These are phyloP conservation scores for Pulveroboletus sp. DNA, from an alignment of 768 basidiomycete genomes.

Conservation along the genomic window DNA sequence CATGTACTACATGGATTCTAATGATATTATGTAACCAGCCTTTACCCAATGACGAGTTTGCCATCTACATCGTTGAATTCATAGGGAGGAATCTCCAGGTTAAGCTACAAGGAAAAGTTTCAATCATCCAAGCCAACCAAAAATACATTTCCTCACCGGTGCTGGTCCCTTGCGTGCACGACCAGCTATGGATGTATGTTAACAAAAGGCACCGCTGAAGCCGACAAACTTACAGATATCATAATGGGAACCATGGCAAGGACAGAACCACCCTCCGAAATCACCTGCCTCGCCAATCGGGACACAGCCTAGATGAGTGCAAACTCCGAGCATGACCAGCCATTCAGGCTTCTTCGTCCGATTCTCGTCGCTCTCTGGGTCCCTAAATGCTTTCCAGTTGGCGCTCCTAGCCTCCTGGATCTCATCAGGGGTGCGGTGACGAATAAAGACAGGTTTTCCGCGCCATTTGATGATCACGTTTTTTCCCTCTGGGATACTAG, in stretches of 20 bases:
- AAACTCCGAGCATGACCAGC: slow-evolving; percentile 89
- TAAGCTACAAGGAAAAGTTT: slow-evolving; percentile 50
- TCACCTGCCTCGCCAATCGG: slow-evolving; percentile 98
- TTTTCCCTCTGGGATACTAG: slow-evolving; percentile 92
- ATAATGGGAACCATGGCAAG: slow-evolving; percentile 98
- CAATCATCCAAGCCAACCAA: slow-evolving; percentile 1
- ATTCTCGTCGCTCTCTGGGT: slow-evolving; percentile 86
- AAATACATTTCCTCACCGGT: slow-evolving; percentile 54
- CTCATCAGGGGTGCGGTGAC: slow-evolving; percentile 88
- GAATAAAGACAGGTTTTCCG: slow-evolving; percentile 99
- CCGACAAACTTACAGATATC: slow-evolving; percentile 73
- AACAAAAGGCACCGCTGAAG: slow-evolving; percentile 1
- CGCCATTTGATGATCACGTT: slow-evolving; percentile 99
- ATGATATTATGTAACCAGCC: slow-evolving; percentile 1
- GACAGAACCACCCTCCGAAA: slow-evolving; percentile 99
- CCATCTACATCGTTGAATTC: slow-evolving; percentile 83
- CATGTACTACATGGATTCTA: slow-evolving; percentile 18
- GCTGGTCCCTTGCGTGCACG: slow-evolving; percentile 96
- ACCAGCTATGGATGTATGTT: slow-evolving; percentile 54
- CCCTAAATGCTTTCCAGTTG: slow-evolving; percentile 85
- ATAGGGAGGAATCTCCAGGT: slow-evolving; percentile 89
- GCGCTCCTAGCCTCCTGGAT: slow-evolving; percentile 85
- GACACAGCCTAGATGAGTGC: slow-evolving; percentile 98
- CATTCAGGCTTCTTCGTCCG: slow-evolving; percentile 95
- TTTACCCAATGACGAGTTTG: slow-evolving; percentile 82